These are phyloP conservation scores for Carex pumila DNA, from an alignment of 176 grass and related monocot species.

Conservation along the genomic window DNA sequence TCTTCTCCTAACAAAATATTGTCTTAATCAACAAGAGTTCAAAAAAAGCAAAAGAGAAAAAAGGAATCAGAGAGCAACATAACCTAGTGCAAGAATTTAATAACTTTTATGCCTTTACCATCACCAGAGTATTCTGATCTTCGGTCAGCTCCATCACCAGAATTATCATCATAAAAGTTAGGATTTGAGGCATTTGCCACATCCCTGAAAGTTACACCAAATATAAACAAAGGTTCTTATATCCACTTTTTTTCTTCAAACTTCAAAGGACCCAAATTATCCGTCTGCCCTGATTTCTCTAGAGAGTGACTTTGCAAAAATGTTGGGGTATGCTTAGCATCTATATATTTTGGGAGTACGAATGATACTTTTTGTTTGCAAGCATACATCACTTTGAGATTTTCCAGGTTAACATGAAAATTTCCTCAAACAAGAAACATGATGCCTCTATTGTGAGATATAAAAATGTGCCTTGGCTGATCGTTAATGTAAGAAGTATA, in stretches of 20 bases:
- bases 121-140: conserved; percentile 42
- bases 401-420: not conserved
- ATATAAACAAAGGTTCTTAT: not conserved
- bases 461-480: not conserved
- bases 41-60: not conserved
- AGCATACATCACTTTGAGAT: not conserved
- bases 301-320: not conserved
- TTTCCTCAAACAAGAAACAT: not conserved
- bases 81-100: not conserved
- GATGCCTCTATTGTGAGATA: not conserved
- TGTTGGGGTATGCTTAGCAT: not conserved
- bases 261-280: not conserved
- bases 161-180: conserved; percentile 50
- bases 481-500: conserved; percentile 12
- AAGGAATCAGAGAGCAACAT: not conserved
- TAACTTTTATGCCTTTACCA: conserved; percentile 35
- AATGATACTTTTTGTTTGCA: not conserved
- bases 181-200: conserved; percentile 28
- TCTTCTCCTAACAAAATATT: conserved; percentile 40
- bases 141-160: conserved; percentile 24
- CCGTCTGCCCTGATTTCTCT: not conserved
- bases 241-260: not conserved
- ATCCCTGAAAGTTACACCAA: conserved; percentile 37
- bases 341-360: not conserved
- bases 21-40: conserved; percentile 34